Conservation (phyloP, 2,329 filamentous ascomycete genomes). For the Penicillium psychrosexuale region DNA sequence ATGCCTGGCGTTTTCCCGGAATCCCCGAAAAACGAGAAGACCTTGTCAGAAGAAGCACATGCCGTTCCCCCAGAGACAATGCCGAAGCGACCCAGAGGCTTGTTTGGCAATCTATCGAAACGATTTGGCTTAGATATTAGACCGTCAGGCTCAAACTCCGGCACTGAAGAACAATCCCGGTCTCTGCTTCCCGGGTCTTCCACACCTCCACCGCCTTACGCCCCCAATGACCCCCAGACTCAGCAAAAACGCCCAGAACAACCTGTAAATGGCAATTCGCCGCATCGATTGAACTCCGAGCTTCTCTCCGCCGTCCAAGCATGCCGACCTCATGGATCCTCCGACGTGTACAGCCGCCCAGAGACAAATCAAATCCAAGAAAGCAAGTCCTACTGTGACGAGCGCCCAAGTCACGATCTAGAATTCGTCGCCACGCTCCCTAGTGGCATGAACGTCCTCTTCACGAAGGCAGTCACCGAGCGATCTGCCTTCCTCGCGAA, state of each 20-base stretch:
- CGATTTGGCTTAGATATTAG: slow-evolving; percentile 64
- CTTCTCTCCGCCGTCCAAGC: slow-evolving; percentile 75
- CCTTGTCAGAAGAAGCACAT: slow-evolving; percentile 17
- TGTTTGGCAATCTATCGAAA: slow-evolving; percentile 67
- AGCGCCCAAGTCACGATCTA: slow-evolving; percentile 69
- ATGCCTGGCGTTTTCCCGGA: slow-evolving; percentile 76
- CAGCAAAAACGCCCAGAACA: slow-evolving; percentile 28
- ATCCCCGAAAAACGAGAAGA: slow-evolving; percentile 54
- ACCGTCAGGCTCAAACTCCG: slow-evolving; percentile 22
- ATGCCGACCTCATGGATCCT: slow-evolving; percentile 72
- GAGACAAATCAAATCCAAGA: slow-evolving; percentile 72
- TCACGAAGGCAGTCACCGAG: slow-evolving; percentile 56
- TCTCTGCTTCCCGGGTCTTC: slow-evolving; percentile 21
- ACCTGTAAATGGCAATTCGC: slow-evolving; percentile 32
- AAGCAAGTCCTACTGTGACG: slow-evolving; percentile 82
- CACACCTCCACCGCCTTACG: slow-evolving; percentile 42
- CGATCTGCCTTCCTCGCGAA: slow-evolving; percentile 57
- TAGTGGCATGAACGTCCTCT: slow-evolving; percentile 70
- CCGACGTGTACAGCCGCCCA: slow-evolving; percentile 69
- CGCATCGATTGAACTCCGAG: slow-evolving; percentile 45
- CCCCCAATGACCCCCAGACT: slow-evolving; percentile 32
- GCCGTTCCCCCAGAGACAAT: slow-evolving; percentile 20
- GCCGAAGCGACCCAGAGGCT: slow-evolving; percentile 49
- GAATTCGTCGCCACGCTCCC: slow-evolving; percentile 66
- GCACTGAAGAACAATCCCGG: slow-evolving; percentile 24